A percentile compares a stretch with the other conserved stretches of the same genome.
Evolutionary conservation across 1,284 basidiomycete genomes (phyloP).

Genomic region (Ustilago vetiveriae): DNA sequence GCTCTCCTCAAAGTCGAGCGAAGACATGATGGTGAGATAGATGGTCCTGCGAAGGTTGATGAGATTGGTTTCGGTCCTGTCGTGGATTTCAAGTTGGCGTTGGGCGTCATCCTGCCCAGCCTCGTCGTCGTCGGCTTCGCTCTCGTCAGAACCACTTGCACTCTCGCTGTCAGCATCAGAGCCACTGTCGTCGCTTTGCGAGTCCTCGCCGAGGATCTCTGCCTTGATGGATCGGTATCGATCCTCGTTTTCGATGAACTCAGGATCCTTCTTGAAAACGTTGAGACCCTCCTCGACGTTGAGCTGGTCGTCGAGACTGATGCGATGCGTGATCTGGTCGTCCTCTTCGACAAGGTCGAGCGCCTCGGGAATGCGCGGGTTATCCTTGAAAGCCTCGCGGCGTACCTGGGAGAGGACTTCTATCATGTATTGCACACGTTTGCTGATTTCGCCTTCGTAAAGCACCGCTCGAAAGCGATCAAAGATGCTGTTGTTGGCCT

Average conservation of each 20-base stretch:
- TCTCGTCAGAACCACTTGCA: conserved; percentile 67
- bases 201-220: conserved; percentile 82
- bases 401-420: conserved; percentile 81
- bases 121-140: conserved; percentile 76
- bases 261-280: conserved; percentile 92
- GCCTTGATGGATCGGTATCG: conserved; percentile 89
- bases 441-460: conserved; percentile 92
- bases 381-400: conserved; percentile 98
- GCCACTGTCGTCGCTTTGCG: conserved; percentile 41
- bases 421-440: conserved; percentile 99
- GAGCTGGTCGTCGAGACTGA: conserved; percentile 89
- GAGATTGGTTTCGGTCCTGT: conserved; percentile 92
- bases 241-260: conserved; percentile 89
- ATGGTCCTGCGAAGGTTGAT: conserved; percentile 93
- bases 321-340: conserved; percentile 87
- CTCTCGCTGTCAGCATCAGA: conserved; percentile 39
- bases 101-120: conserved; percentile 70
- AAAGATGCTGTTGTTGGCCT: conserved; percentile 90
- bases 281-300: conserved; percentile 94
- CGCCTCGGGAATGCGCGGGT: conserved; percentile 90
- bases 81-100: conserved; percentile 78
- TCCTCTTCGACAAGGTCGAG: conserved; percentile 97
- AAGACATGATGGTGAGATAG: conserved; percentile 93
- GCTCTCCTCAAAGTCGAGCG: conserved; percentile 86
- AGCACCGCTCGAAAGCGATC: conserved; percentile 96